A percentile compares a stretch with the other conserved stretches of the same genome.
Conservation (phyloP, 768 basidiomycete species). For the Podaxis sp. region DNA sequence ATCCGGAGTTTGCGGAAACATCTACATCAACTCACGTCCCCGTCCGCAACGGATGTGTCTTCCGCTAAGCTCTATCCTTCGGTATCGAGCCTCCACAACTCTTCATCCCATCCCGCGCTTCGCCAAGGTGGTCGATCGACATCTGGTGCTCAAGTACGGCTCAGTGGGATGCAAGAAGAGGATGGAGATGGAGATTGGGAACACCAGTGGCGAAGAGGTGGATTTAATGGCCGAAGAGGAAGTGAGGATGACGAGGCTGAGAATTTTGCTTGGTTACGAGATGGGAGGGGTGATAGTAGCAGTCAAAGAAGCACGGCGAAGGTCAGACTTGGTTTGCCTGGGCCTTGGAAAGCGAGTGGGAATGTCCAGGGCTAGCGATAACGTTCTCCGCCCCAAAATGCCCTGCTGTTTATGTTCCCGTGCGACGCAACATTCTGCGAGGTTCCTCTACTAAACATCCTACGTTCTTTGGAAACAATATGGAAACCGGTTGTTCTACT, state of each 20-base stretch:
- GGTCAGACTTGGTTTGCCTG: not conserved
- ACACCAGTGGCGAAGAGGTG: conserved; percentile 27
- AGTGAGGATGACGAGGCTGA: conserved; percentile 33
- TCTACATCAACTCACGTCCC: conserved; percentile 27
- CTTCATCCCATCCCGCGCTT: not conserved
- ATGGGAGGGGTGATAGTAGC: not conserved
- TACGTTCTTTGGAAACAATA: not conserved
- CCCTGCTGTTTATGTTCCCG: no score
- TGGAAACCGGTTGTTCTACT: not conserved
- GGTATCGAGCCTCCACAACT: not conserved
- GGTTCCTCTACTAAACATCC: not conserved
- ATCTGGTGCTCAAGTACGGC: not conserved
- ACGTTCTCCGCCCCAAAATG: not conserved
- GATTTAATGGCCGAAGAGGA: conserved; percentile 24
- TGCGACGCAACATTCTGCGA: not conserved
- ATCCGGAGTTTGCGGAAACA: conserved; percentile 72
- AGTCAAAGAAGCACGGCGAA: conserved; percentile 7
- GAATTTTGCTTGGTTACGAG: conserved; percentile 23
- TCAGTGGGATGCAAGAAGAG: conserved; percentile 14
- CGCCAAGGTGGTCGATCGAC: not conserved
- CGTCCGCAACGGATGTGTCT: not conserved
- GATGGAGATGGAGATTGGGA: conserved; percentile 28
- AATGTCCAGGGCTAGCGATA: not conserved
- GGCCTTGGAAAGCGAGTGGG: conserved; percentile 1
- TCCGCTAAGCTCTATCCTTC: not conserved